phyloP scores from a whole-genome alignment of 306 rosid species.

The Dicorynia guianensis region DNA sequence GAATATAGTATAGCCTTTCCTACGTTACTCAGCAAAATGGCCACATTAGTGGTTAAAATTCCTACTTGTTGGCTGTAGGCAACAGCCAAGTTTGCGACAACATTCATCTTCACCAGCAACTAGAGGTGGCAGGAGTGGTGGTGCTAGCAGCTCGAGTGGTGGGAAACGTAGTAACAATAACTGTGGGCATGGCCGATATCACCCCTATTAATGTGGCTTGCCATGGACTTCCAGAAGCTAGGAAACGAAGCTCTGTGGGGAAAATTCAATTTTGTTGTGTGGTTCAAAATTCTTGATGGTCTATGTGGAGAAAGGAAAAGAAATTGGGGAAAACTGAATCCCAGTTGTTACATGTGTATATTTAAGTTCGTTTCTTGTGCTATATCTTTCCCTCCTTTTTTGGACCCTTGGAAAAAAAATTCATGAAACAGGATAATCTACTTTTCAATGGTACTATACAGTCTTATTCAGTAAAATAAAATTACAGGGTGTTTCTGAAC shows the following conservation, averaged over 20 bases:
- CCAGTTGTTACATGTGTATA: constrained; percentile 21
- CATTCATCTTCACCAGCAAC: constrained; percentile 43
- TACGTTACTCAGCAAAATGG: constrained; percentile 1
- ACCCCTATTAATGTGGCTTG: constrained; percentile 59
- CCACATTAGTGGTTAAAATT: constrained; percentile 26
- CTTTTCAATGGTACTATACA: neutral
- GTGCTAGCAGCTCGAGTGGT: constrained; percentile 60
- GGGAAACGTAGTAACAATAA: constrained; percentile 53
- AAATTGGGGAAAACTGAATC: constrained; percentile 6
- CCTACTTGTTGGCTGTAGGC: constrained; percentile 48
- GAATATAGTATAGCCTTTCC: constrained; percentile 27
- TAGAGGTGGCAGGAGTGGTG: constrained; percentile 54
- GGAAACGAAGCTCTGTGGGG: constrained; percentile 19
- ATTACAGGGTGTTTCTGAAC: no score
- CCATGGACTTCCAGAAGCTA: constrained; percentile 10
- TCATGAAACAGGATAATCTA: constrained; percentile 6
- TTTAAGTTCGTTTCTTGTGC: neutral
- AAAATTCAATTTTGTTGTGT: constrained; percentile 2
- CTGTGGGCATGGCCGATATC: constrained; percentile 56
- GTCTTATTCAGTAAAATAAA: no score
- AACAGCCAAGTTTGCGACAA: constrained; percentile 61
- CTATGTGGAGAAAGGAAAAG: neutral
- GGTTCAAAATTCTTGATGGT: neutral
- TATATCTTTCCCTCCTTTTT: neutral
- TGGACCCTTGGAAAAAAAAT: neutral